phyloP scores from a whole-genome alignment of 1,139 yeast genomes.

The Pichia sp. region DNA sequence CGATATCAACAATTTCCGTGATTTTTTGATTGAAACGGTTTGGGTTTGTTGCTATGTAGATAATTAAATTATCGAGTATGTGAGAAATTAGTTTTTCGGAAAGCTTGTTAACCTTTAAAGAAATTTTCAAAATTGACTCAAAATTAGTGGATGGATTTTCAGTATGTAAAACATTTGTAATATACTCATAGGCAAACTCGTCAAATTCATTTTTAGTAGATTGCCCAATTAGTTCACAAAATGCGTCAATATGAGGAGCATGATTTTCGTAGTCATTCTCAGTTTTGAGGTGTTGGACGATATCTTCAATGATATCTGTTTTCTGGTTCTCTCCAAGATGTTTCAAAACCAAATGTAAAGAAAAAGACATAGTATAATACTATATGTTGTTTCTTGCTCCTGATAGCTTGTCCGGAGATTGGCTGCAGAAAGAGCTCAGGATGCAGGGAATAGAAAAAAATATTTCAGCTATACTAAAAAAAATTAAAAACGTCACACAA shows the following conservation, averaged over 20 bases:
- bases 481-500: no score
- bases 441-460: no score
- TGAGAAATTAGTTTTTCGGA: slow-evolving; percentile 10
- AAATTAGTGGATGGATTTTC: slow-evolving; percentile 5
- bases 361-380: slow-evolving; percentile 5
- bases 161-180: slow-evolving; percentile 10
- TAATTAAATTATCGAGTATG: slow-evolving; percentile 6
- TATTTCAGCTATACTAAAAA: no score
- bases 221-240: slow-evolving; percentile 35
- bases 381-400: no score
- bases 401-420: no score
- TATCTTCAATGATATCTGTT: neutral
- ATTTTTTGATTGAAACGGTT: slow-evolving; percentile 16
- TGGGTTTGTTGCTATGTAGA: slow-evolving; percentile 12
- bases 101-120: slow-evolving; percentile 11
- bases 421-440: no score
- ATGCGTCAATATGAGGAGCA: slow-evolving; percentile 24
- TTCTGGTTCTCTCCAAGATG: slow-evolving; percentile 6
- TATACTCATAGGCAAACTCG: slow-evolving; percentile 26
- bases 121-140: slow-evolving; percentile 15
- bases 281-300: slow-evolving; percentile 3
- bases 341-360: slow-evolving; percentile 13
- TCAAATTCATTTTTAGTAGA: slow-evolving; percentile 27
- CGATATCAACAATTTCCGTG: neutral
- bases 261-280: slow-evolving; percentile 1